Base-by-base conservation (phyloP, 2,329 filamentous ascomycete genomes). In the Aspergillus terreus region DNA sequence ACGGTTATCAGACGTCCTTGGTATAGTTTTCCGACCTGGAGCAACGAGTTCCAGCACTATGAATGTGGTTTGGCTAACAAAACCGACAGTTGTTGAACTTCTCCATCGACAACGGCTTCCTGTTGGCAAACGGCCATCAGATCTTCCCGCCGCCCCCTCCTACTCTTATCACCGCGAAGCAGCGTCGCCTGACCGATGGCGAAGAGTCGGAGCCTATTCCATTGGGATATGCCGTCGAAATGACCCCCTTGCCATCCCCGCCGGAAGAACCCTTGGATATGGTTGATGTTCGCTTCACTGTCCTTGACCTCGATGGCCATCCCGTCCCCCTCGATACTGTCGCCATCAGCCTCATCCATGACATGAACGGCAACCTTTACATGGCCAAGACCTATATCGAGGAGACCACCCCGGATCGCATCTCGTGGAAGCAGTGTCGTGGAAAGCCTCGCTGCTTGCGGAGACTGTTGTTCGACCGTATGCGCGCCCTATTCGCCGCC, bases 241-340 rank as follows among this genome's bases (percentile, higher is more conserved):
- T 70, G 38, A 63, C 72, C 53, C 64, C 71, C 19, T 47, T 63
- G 40, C 54, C 62, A 17, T 54, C 61, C 11, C 58, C 66, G 14
- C 52, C 59, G 7, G 66, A 71, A 21, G 65, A 64, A n/a, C 57
- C 63, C 6, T 58, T 64, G 41, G 66, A 71, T 7, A 56, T 76
- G 21, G 55, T 71, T 2, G 63, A 67, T 10, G 58, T 76, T 52
- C 68, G 72, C 36, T 74, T 77, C 59, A 76, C 74, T n/a, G 66
- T 76, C 33, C 66, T 77, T 25, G 73, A 74, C 49, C 60, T 77
- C 15, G 69, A 71, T 40, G 62, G 66, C 25, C 65, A 69, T 44
- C 74, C 75, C 1, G 72, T 75, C 9, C 71, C 73, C 15, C 63
- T 75, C n/a, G 70, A 75, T 50, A 74, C 74, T 12, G 61, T 76